Percentiles rank a stretch among this genome's conserved stretches.
Evolutionary conservation across 139 green algal genomes (phyloP).

Genomic region (Coelastrella sp.): DNA sequence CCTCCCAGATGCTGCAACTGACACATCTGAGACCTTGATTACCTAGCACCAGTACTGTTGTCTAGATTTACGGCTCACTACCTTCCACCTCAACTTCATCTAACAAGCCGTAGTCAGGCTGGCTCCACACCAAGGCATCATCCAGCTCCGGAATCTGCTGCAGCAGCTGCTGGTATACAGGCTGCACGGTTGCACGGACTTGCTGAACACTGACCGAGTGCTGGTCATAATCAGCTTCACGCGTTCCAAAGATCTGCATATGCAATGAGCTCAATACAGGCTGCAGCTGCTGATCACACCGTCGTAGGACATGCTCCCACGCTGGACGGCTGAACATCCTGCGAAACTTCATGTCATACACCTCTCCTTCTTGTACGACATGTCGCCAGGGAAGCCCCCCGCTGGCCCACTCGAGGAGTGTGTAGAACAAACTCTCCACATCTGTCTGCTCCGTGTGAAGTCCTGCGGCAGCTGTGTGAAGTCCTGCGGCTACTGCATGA

Average conservation of each 20-base stretch:
- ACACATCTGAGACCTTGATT: neutral
- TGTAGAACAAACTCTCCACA: constrained; percentile 14
- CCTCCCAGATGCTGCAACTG: neutral
- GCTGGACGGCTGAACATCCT: neutral
- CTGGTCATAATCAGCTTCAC: neutral
- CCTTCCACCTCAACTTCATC: neutral
- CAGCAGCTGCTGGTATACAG: neutral
- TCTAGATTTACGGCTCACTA: neutral
- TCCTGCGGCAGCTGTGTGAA: neutral
- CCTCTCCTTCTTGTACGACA: neutral
- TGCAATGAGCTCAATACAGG: constrained; percentile 9
- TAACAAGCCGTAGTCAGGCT: neutral
- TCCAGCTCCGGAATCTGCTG: neutral
- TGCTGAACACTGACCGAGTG: neutral
- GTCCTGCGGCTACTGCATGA: neutral
- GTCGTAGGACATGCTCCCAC: neutral
- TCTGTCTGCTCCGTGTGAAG: neutral
- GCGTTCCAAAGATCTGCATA: neutral
- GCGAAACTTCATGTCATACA: neutral
- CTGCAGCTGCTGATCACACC: constrained; percentile 5
- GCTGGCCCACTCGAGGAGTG: constrained; percentile 2
- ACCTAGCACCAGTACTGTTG: neutral
- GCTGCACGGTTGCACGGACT: neutral
- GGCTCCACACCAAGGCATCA: neutral
- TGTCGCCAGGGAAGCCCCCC: constrained; percentile 3